Base-by-base conservation (phyloP, 2,329 filamentous ascomycete species). In the Alternaria arbusti region DNA sequence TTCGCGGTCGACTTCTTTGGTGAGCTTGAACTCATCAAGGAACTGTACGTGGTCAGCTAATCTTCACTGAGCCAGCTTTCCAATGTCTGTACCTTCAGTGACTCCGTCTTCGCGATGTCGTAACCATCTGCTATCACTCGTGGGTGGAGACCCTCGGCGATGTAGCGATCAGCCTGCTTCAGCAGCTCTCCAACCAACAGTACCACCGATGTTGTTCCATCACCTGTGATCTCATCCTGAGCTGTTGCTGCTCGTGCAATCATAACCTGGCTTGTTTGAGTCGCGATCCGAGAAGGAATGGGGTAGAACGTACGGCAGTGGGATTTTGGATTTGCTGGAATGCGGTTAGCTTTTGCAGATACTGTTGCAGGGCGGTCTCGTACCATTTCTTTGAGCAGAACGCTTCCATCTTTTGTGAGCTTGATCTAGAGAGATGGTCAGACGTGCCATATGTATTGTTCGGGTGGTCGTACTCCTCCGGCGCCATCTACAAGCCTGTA, bases 381-480 rank as follows among this genome's bases (percentile, higher is more conserved):
- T 73, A 87, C 83, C 88, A 90, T 90, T 79, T 90, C 88, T 75
- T 87, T 86, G 74, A 90, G 77, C 70, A 90, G 85, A 65, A 98
- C 95, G 77, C 97, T 97, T 79, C 96, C 96, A 84, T 99, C 96
- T 83, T 99, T 99, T 74, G 96, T 99, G 80, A 99, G 88, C 85
- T 99, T 99, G 85, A 99, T 99, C 89, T 96, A 73, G 79, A 52
- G 8, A 17, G 58, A 23, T 63, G 10, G 64, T 64, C 54, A 69
- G 74, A 74, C 58, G 54, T 43, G 59, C 63, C 20, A 32, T 45
- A 28, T 20, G 7, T 10, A 17, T 47, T 8, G 10, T 23, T 13
- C 9, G 10, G 12, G 10, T 15, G 23, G 7, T 72, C 84, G 67
- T 85, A 86, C 85, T 77, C 81, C 84, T 72, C 88, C 88, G 64